Evolutionary conservation across 805 yeast genomes (phyloP).

Genomic region (Candida lessepsii): DNA sequence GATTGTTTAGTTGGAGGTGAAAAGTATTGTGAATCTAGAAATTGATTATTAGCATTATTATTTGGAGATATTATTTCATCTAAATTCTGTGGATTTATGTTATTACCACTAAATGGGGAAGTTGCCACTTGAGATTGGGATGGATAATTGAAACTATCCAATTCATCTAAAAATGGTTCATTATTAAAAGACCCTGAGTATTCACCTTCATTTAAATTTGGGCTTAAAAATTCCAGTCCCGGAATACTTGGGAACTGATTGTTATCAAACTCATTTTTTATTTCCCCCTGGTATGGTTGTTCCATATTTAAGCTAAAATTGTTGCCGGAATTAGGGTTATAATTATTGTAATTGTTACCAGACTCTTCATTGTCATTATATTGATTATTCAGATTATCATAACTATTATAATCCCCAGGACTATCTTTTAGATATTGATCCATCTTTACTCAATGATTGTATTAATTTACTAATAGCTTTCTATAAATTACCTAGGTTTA

Average conservation of each 20-base stretch:
- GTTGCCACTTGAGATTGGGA: constrained; percentile 13
- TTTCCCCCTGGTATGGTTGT: constrained; percentile 11
- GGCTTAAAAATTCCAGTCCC: constrained; percentile 16
- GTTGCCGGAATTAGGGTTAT: constrained; percentile 11
- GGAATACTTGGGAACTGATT: constrained; percentile 15
- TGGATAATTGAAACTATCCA: constrained; percentile 19
- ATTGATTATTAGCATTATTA: constrained; percentile 16
- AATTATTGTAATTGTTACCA: constrained; percentile 7
- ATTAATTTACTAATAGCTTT: neutral
- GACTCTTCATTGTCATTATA: neutral
- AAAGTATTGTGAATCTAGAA: constrained; percentile 39
- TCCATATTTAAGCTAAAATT: constrained; percentile 16
- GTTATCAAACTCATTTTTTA: constrained; percentile 8
- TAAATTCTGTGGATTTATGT: constrained; percentile 23
- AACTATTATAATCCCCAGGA: constrained; percentile 23
- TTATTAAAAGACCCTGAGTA: constrained; percentile 14
- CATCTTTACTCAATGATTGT: constrained; percentile 16
- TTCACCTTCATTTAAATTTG: constrained; percentile 8
- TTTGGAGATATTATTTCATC: constrained; percentile 41
- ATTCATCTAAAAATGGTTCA: constrained; percentile 34
- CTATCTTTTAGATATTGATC: constrained; percentile 34
- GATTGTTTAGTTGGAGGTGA: constrained; percentile 33
- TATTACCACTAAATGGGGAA: constrained; percentile 11
- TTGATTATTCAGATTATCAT: constrained; percentile 4
- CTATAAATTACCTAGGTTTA: neutral